phyloP scores from a whole-genome alignment of 2,329 filamentous ascomycete species.

The Proliferodiscus dingleyae region DNA sequence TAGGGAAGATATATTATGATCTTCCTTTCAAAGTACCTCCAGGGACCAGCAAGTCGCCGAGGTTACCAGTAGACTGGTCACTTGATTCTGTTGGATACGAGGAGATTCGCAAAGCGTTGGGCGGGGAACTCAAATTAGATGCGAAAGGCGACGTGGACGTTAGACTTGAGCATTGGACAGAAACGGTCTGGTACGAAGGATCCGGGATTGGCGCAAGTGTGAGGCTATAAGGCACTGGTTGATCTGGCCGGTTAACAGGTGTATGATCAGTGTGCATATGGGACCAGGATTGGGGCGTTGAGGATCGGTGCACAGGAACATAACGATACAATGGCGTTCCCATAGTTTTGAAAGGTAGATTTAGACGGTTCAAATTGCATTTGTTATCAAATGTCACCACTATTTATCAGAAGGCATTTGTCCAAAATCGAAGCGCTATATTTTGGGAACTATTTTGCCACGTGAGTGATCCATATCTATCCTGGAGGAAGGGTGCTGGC shows the following conservation, averaged over 20 bases:
- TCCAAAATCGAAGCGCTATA: conserved; percentile 12
- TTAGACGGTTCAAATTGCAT: conserved; percentile 2
- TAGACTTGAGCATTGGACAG: conserved; percentile 68
- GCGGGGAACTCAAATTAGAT: conserved; percentile 73
- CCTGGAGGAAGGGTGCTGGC: conserved; percentile 90
- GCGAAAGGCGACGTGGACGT: conserved; percentile 73
- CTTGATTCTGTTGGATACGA: conserved; percentile 76
- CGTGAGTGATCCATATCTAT: conserved; percentile 40
- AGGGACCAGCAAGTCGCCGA: conserved; percentile 66
- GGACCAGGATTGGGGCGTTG: neutral
- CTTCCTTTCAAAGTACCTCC: conserved; percentile 72
- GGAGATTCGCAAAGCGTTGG: conserved; percentile 72
- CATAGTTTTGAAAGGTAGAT: neutral
- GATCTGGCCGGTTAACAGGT: conserved; percentile 5
- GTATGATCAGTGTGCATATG: conserved; percentile 3
- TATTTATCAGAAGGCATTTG: neutral
- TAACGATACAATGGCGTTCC: neutral
- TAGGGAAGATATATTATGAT: conserved; percentile 74
- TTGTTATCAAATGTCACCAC: conserved; percentile 7
- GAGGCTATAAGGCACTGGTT: conserved; percentile 36
- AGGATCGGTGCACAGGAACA: neutral
- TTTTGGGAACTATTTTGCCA: conserved; percentile 8
- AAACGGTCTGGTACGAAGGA: conserved; percentile 66
- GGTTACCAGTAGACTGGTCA: conserved; percentile 77
- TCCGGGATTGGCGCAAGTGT: conserved; percentile 66